phyloP scores from a whole-genome alignment of 108 stramenopile species.

The Cyclostephanos tholiformis region DNA sequence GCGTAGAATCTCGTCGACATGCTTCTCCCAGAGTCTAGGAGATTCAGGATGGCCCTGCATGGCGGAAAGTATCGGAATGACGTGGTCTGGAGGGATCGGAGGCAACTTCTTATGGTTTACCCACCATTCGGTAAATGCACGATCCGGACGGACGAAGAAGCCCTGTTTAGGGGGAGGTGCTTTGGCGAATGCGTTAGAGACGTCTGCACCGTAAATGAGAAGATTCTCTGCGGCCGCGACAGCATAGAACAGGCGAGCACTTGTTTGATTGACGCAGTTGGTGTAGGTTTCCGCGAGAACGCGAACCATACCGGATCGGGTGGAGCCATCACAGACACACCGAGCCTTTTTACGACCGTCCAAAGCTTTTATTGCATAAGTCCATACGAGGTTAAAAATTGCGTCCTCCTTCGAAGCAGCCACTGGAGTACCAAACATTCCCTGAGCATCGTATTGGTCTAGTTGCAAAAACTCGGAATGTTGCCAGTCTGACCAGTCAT shows the following conservation, averaged over 20 bases:
- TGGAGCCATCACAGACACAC: too few species aligned
- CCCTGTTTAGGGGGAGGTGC: background rate
- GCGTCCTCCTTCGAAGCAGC: slow-evolving; percentile 5
- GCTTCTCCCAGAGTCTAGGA: slow-evolving; percentile 22
- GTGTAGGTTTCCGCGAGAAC: background rate
- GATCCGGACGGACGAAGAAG: background rate
- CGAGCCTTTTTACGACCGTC: slow-evolving; percentile 23
- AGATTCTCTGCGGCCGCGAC: too few species aligned
- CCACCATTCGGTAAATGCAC: background rate
- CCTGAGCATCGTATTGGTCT: too few species aligned
- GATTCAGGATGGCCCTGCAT: slow-evolving; percentile 27
- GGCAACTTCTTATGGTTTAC: background rate
- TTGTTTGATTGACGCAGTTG: background rate
- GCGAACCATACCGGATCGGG: slow-evolving; percentile 1
- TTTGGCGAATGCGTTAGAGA: background rate
- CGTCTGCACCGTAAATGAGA: background rate
- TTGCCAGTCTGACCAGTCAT: background rate
- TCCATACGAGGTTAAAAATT: slow-evolving; percentile 11
- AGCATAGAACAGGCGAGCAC: too few species aligned
- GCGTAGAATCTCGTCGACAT: slow-evolving; percentile 8
- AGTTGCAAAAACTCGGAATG: background rate
- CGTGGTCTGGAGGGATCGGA: background rate
- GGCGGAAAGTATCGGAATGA: background rate
- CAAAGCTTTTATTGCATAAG: slow-evolving; percentile 6
- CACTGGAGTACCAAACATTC: slow-evolving; percentile 11